phyloP scores from a whole-genome alignment of 495 filamentous ascomycete genomes.

The Aspergillus wentii region DNA sequence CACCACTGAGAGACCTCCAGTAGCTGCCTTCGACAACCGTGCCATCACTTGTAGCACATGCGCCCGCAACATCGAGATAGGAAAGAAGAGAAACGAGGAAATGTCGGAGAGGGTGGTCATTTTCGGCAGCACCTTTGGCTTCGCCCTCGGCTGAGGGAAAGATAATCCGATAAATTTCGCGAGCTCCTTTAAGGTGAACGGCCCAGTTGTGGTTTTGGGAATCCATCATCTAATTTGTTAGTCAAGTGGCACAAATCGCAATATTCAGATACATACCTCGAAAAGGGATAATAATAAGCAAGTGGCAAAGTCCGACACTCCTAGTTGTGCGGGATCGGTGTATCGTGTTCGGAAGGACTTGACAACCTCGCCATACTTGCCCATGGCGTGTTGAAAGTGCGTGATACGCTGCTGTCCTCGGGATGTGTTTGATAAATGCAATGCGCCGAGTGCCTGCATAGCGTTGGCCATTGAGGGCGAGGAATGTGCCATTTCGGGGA shows the following conservation, averaged over 20 bases:
- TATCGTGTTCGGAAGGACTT: slow-evolving; percentile 30
- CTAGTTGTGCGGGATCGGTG: slow-evolving; percentile 20
- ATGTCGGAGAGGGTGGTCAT: slow-evolving; percentile 31
- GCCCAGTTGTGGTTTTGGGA: slow-evolving; percentile 38
- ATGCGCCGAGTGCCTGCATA: slow-evolving; percentile 40
- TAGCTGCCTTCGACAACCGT: slow-evolving; percentile 37
- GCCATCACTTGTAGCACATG: slow-evolving; percentile 35
- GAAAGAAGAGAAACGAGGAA: slow-evolving; percentile 38
- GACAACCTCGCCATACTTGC: slow-evolving; percentile 35
- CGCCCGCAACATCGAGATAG: slow-evolving; percentile 37
- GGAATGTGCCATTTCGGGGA: slow-evolving; percentile 32
- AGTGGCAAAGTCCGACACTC: slow-evolving; percentile 34
- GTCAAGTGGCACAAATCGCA: neutral
- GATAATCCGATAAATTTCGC: slow-evolving; percentile 35
- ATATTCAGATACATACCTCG: slow-evolving; percentile 20
- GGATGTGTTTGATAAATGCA: slow-evolving; percentile 39
- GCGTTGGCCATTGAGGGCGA: slow-evolving; percentile 35
- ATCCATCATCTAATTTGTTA: slow-evolving; percentile 36
- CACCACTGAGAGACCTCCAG: slow-evolving; percentile 34
- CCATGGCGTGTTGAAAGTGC: slow-evolving; percentile 39
- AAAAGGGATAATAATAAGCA: slow-evolving; percentile 37
- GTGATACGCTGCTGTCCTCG: slow-evolving; percentile 24
- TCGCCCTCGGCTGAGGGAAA: slow-evolving; percentile 26
- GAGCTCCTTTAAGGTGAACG: slow-evolving; percentile 37
- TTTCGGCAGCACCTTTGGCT: slow-evolving; percentile 27